phyloP scores from a whole-genome alignment of 1,284 basidiomycete species.

The Ustilago shanxiensis region DNA sequence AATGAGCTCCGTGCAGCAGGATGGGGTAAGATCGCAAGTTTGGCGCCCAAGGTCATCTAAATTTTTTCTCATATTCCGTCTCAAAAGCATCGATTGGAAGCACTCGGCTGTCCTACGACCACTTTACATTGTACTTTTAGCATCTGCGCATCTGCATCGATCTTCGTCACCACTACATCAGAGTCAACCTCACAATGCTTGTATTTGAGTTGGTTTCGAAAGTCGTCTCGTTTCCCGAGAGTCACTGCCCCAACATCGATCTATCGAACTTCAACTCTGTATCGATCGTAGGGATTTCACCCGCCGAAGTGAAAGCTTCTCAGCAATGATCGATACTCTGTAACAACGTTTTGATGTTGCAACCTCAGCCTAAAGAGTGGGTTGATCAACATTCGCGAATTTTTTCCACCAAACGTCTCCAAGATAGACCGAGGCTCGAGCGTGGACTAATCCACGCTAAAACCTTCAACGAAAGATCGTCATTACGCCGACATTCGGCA shows the following conservation, averaged over 20 bases:
- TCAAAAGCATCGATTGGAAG: constrained; percentile 20
- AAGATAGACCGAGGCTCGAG: not conserved
- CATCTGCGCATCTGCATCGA: constrained; percentile 10
- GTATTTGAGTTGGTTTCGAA: too few species aligned
- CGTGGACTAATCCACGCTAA: not conserved
- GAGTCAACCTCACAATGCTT: not conserved
- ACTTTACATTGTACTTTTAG: constrained; percentile 47
- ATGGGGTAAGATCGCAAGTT: constrained; percentile 92
- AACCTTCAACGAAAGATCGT: not conserved
- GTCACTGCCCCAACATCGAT: not conserved
- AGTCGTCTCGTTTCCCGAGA: too few species aligned
- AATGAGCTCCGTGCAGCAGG: constrained; percentile 89
- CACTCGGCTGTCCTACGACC: not conserved
- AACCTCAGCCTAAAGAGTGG: not conserved
- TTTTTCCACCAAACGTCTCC: not conserved
- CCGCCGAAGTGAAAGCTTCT: too few species aligned
- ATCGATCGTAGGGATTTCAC: too few species aligned
- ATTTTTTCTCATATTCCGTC: not conserved
- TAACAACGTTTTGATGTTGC: not conserved
- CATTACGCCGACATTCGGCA: not conserved
- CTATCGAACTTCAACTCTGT: not conserved
- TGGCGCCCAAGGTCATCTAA: constrained; percentile 85
- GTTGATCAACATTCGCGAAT: not conserved
- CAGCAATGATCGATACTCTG: not conserved
- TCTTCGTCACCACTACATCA: constrained; percentile 15